Base-by-base conservation (phyloP, 2,329 filamentous ascomycete species). In the Calonectria naviculata region DNA sequence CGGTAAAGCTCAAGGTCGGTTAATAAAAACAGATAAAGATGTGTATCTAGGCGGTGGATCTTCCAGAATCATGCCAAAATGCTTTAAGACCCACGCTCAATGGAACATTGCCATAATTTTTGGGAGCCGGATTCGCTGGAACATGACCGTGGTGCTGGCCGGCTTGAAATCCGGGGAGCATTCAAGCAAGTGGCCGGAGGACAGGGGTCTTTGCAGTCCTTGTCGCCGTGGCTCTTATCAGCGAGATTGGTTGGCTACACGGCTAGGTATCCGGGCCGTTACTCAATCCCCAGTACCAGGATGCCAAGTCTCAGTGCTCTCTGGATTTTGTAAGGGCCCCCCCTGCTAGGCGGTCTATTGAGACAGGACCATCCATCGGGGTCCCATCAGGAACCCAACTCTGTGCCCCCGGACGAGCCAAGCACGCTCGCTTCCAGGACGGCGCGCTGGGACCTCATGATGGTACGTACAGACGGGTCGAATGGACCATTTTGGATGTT, bases 211-310 rank as follows among this genome's bases (percentile, higher is more conserved):
- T 74, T 73, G 67, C 66, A 74, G 76, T 75, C 78, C 78, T 77
- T 75, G 78, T 76, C 75, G 49, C 75, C 74, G 75, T 74, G 65
- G 65, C 66, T 74, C 74, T 78, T 74, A 80, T 78, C 74, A 75
- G 71, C 70, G 72, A 77, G 72, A 77, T 75, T 77, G 75, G 71
- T 73, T 79, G 79, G 72, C 79, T 76, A 80, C 74, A 82, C 80
- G 80, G 80, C 80, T 82, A 77, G 70, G 73, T 78, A 80, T 80
- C 80, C 80, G 80, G 80, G 75, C 80, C 80, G 80, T 80, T 80
- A 75, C 72, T 73, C 76, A 78, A 75, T 78, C 74, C 76, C 75
- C 73, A 77, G 75, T 70, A 42, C 61, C 64, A 73, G 69, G 74
- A 64, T 72, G 74, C 70, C 74, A 66, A 75, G 71, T 63, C 71